Percentiles rank a stretch among this genome's conserved stretches.
Conservation (phyloP, 192 early-diverging fungal genomes). For the Physocladia obscura region DNA sequence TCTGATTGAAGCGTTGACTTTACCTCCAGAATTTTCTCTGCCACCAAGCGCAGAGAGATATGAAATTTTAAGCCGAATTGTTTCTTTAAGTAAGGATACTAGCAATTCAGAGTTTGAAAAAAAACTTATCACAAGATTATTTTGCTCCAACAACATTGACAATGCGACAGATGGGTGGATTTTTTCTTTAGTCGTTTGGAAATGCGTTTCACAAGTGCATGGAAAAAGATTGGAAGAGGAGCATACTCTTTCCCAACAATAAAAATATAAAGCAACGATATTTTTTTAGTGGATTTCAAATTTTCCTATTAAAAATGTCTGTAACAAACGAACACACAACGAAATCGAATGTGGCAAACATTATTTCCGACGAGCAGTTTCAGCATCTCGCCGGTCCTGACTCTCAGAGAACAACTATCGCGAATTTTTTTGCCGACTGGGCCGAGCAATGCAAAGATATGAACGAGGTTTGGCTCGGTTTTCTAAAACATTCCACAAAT, state of each 20-base stretch:
- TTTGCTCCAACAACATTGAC: constrained; percentile 5
- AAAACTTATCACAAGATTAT: neutral
- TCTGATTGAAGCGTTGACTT: constrained; percentile 16
- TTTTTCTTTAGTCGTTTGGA: constrained; percentile 28
- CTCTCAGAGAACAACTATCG: too few relatives aligned
- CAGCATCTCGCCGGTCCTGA: constrained; percentile 16
- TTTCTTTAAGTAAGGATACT: neutral
- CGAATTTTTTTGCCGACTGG: too few relatives aligned
- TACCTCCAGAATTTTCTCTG: neutral
- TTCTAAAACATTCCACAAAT: too few relatives aligned
- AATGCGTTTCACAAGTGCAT: constrained; percentile 25
- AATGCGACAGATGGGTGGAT: constrained; percentile 10
- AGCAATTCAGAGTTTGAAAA: neutral
- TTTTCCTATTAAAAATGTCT: too few relatives aligned
- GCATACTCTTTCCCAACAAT: too few relatives aligned
- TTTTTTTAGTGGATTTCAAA: too few relatives aligned
- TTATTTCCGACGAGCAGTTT: constrained; percentile 41
- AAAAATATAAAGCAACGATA: too few relatives aligned
- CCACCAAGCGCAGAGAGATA: neutral
- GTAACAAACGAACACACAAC: too few relatives aligned
- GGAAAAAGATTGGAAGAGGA: constrained; percentile 23
- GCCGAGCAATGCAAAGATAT: too few relatives aligned
- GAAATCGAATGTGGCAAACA: constrained; percentile 17
- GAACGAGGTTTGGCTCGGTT: too few relatives aligned
- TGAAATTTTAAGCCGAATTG: neutral